Evolutionary conservation across 2,329 filamentous ascomycete species (phyloP).

Genomic region (Acarospora socialis): DNA sequence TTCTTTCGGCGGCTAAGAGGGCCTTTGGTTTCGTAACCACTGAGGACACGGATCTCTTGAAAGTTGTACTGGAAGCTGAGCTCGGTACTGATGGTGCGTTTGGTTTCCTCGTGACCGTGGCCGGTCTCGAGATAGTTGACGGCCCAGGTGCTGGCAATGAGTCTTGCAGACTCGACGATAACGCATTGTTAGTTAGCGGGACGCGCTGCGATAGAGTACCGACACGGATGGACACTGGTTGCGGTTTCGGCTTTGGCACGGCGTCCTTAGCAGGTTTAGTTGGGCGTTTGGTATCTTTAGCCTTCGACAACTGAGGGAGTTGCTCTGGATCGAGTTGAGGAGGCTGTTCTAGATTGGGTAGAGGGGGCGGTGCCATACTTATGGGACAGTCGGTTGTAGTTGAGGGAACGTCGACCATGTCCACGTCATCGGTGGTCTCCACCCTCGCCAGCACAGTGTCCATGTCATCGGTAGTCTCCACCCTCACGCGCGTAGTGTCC

Average conservation of each 20-base stretch:
- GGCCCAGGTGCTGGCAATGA: constrained; percentile 35
- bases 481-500: no score
- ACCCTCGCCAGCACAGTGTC: no score
- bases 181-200: constrained; percentile 34
- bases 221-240: constrained; percentile 34
- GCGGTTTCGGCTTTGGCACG: constrained; percentile 30
- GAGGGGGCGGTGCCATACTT: no score
- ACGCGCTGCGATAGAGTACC: constrained; percentile 34
- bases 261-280: constrained; percentile 30
- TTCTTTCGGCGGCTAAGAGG: constrained; percentile 60
- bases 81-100: constrained; percentile 52
- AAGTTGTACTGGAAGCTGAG: constrained; percentile 37
- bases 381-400: no score
- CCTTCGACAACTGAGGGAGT: constrained; percentile 16
- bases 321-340: no score
- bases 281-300: constrained; percentile 26
- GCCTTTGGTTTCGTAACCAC: constrained; percentile 52
- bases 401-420: no score
- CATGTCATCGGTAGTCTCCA: no score
- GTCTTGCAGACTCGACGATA: constrained; percentile 47
- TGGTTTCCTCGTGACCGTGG: constrained; percentile 44
- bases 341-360: constrained; percentile 14
- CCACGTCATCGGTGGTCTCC: no score
- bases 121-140: constrained; percentile 32
- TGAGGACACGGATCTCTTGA: constrained; percentile 53